Percentiles rank a stretch among this genome's conserved stretches.
Evolutionary conservation across 2,329 filamentous ascomycete species (phyloP).

Genomic region (Ophiocordyceps australis): DNA sequence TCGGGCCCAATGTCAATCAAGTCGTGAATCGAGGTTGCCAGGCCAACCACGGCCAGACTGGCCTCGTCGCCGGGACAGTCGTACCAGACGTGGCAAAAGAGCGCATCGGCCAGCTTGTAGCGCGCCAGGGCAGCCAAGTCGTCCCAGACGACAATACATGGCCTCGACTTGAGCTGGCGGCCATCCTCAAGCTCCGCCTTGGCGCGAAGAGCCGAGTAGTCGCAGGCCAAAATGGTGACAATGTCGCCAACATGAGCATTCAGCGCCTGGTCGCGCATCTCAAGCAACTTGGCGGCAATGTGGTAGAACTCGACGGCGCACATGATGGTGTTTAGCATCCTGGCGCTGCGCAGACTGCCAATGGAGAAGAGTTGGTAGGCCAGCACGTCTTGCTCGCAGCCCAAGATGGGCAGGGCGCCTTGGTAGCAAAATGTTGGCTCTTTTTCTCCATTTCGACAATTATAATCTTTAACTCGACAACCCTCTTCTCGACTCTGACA

Average conservation of each 20-base stretch:
- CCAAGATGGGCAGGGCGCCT: too few species aligned
- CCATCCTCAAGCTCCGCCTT: conserved; percentile 2
- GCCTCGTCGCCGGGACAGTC: conserved; percentile 1
- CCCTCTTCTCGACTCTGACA: too few species aligned
- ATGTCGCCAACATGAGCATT: conserved; percentile 1
- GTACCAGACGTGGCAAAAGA: conserved; percentile 3
- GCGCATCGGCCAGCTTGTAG: conserved; percentile 3
- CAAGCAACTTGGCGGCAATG: too few species aligned
- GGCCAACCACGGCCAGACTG: conserved; percentile 1
- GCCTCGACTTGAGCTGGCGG: not conserved
- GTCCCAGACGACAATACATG: conserved; percentile 3
- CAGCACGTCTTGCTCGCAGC: too few species aligned
- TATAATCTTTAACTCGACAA: too few species aligned
- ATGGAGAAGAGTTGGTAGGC: too few species aligned
- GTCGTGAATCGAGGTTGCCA: conserved; percentile 2
- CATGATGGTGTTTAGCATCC: too few species aligned
- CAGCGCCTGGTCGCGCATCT: not conserved
- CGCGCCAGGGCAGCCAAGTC: conserved; percentile 1
- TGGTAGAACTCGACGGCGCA: too few species aligned
- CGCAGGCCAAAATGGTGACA: conserved; percentile 1
- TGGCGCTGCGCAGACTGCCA: too few species aligned
- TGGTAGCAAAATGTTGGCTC: too few species aligned
- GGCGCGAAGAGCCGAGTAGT: not conserved
- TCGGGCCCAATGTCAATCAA: conserved; percentile 3
- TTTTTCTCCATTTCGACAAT: too few species aligned